Evolutionary conservation across 495 filamentous ascomycete species (phyloP), one percentile per base, ranked within the genome.

Genomic region (Penicillium robsamsonii): DNA sequence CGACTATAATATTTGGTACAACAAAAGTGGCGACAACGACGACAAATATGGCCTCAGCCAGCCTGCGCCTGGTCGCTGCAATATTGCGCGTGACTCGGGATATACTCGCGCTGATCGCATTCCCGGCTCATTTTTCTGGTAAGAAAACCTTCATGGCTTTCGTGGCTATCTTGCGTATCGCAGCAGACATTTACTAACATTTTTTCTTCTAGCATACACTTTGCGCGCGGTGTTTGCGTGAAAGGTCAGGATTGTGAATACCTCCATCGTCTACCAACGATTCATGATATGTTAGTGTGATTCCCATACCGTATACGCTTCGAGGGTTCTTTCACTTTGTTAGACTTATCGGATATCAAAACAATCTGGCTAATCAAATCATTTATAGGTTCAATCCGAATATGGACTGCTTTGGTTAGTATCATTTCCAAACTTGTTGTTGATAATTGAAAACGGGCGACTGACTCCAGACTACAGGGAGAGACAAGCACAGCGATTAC

Each of bases 211-310:
- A 50, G 57, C 43, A 78, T 97, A 1, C 96, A 92, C 70, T 97
- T 97, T 66, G 91, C 91, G 7, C 74, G 84, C 12, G 91, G 91
- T 3, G 69, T 93, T 35, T 96, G 91, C 62, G 90, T 87, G 41
- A 86, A 87, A 59, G 95, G 95, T 10, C 79, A 88, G 31, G 91
- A 97, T 61, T 99, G 95, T 82, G 86, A 96, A 62, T 97, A 96
- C 61, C 81, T 97, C 4, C 95, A 99, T 69, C 82, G 94, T 1
- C 79, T 96, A 5, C 95, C 49, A 0, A 51, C 79, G 0, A 76
- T 94, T 6, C 85, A 89, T 63, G 94, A 97, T 70, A 77, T 92
- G 29, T 30, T 7, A 33, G 30, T 30, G 29, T 29, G 15, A 12
- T 48, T 48, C 17, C 46, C 11, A 15, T 22, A 5, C 41, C 18